A percentile compares a stretch with the other conserved stretches of the same genome.
Conservation (phyloP, 2,329 filamentous ascomycete species). For the Pseudocercospora macadamiae region DNA sequence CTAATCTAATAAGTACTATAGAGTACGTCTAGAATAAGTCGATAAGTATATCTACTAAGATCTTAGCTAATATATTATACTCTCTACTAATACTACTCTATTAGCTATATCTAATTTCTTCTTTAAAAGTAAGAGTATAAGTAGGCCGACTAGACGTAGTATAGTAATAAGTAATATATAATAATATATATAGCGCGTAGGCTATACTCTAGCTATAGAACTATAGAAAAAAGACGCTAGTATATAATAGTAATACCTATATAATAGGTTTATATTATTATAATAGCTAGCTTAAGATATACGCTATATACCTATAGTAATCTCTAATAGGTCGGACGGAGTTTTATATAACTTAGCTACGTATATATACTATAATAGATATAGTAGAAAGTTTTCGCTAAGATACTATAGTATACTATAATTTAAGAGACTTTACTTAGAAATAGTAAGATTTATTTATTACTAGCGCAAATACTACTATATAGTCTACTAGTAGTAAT, state of each 20-base stretch:
- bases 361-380: background rate
- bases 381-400: background rate
- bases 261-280: background rate
- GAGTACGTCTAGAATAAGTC: constrained; percentile 3
- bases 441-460: background rate
- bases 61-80: background rate
- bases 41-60: background rate
- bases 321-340: background rate
- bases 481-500: background rate
- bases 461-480: background rate
- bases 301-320: background rate
- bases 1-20: background rate
- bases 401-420: background rate
- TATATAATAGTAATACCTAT: background rate
- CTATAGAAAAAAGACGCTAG: background rate
- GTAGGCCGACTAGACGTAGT: background rate
- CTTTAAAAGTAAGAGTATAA: background rate
- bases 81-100: background rate
- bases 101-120: background rate
- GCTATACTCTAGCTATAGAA: background rate
- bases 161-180: background rate
- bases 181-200: background rate
- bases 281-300: background rate
- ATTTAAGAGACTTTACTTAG: background rate
- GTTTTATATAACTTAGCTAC: background rate